Conservation (phyloP, 257 asterid species). For the Mentha longifolia region DNA sequence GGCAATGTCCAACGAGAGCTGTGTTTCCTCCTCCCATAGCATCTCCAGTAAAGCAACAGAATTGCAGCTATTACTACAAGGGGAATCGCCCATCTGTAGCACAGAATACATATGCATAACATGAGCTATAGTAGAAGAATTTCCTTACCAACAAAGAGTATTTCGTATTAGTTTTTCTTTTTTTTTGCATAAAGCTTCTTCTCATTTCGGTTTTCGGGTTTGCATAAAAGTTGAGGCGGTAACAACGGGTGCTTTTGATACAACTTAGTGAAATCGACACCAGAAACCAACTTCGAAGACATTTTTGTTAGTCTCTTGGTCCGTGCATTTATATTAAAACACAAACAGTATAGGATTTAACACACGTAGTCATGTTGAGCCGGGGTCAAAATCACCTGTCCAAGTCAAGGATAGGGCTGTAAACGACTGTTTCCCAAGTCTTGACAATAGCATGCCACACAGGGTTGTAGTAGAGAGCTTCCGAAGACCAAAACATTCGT, state of each 20-base stretch:
- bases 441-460: constrained; percentile 84
- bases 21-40: constrained; percentile 68
- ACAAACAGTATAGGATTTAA: no score
- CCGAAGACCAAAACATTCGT: constrained; percentile 96
- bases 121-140: not conserved
- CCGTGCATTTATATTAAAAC: no score
- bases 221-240: no score
- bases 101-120: not conserved
- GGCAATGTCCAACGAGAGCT: constrained; percentile 72
- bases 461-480: constrained; percentile 95
- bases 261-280: no score
- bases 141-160: no score
- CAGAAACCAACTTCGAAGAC: no score
- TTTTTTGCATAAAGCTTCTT: no score
- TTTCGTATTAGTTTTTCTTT: no score
- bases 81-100: constrained; percentile 94
- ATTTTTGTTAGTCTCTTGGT: no score
- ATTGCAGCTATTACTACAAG: constrained; percentile 51
- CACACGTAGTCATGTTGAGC: no score
- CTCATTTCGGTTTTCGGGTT: no score
- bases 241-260: no score
- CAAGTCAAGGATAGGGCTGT: constrained; percentile 92
- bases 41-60: constrained; percentile 75
- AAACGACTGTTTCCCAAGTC: constrained; percentile 90
- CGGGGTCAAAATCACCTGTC: constrained; percentile 65